These are phyloP conservation scores for Daldinia concentrica DNA, from an alignment of 495 filamentous ascomycete genomes.

Conservation along the genomic window DNA sequence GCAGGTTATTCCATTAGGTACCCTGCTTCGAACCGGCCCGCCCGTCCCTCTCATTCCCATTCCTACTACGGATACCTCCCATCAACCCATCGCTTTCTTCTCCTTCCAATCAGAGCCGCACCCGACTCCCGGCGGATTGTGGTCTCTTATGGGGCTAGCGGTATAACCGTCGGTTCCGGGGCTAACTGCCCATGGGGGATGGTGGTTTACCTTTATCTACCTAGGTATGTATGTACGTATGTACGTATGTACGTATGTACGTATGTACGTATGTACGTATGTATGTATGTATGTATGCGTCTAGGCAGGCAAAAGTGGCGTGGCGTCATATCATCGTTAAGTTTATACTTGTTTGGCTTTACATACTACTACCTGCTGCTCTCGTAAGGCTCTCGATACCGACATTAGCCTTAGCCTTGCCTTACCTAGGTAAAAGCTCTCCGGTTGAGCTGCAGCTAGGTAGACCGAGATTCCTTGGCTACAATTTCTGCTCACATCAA, in stretches of 20 bases:
- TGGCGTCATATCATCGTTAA: neutral
- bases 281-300: too few species aligned
- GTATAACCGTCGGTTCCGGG: conserved; percentile 4
- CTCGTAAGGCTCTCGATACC: neutral
- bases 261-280: too few species aligned
- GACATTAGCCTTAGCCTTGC: neutral
- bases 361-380: neutral
- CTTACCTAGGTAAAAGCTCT: conserved; percentile 3
- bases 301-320: neutral
- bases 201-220: neutral
- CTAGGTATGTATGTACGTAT: too few species aligned
- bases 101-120: conserved; percentile 17
- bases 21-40: neutral
- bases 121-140: neutral
- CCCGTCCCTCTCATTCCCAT: neutral
- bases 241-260: neutral
- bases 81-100: neutral
- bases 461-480: neutral
- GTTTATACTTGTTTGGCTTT: neutral
- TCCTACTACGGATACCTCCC: neutral
- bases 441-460: neutral
- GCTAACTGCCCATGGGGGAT: neutral
- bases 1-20: neutral
- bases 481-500: neutral
- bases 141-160: conserved; percentile 5